A percentile compares a stretch with the other conserved stretches of the same genome.
Conservation (phyloP, 345 rosid species). For the Eucalyptus caleyi region DNA sequence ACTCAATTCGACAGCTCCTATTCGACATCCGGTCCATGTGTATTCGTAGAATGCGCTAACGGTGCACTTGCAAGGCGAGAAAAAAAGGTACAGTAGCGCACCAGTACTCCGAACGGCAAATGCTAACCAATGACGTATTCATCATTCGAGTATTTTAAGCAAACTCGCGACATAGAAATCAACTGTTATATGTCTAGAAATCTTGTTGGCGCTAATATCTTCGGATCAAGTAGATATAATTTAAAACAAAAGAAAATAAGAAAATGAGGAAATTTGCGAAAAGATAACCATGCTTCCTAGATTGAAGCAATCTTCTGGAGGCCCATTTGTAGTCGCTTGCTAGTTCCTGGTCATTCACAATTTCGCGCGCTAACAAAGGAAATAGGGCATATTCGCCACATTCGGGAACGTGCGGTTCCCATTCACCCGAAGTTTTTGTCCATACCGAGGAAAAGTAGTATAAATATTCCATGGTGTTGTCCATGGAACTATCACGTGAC, state of each 20-base stretch:
- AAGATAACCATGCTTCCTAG: background rate
- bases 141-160: background rate
- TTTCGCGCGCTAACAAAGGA: background rate
- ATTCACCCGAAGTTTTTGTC: background rate
- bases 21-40: background rate
- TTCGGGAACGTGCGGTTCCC: background rate
- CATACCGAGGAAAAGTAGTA: rapidly evolving
- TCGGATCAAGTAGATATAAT: background rate
- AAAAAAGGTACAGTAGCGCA: no score
- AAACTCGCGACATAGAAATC: background rate
- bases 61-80: background rate
- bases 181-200: background rate
- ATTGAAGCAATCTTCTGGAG: background rate
- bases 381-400: background rate
- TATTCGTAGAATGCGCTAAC: background rate
- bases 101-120: background rate
- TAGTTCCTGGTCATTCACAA: background rate
- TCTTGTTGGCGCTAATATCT: background rate
- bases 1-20: background rate
- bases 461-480: rapidly evolving
- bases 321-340: background rate
- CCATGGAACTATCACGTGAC: rapidly evolving
- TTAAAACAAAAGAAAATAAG: background rate
- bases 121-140: background rate
- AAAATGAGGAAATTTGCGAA: background rate